Conservation (phyloP, 2,329 filamentous ascomycete species). For the Sporothrix schenckii region DNA sequence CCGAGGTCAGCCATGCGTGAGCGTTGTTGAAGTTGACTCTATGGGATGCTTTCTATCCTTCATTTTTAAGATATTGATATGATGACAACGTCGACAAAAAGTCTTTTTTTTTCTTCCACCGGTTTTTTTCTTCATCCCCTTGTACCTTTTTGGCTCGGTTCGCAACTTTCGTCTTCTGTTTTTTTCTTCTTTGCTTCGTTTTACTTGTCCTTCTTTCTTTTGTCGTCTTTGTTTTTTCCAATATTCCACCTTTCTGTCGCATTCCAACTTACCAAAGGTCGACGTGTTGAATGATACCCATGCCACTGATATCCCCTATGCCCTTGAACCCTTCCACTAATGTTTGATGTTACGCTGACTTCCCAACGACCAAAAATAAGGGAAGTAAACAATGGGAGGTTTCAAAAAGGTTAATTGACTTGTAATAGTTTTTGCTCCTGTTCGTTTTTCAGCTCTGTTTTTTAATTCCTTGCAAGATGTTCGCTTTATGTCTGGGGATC, state of each 20-base stretch:
- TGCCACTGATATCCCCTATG: background rate
- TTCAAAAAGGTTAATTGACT: background rate
- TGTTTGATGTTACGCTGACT: background rate
- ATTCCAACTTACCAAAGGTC: too few relatives aligned
- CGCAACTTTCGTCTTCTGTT: too few relatives aligned
- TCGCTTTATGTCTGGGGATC: too few relatives aligned
- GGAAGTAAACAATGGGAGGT: background rate
- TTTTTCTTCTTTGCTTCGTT: too few relatives aligned
- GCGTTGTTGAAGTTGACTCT: background rate
- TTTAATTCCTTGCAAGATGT: too few relatives aligned
- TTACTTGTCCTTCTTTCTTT: background rate
- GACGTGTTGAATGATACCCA: too few relatives aligned
- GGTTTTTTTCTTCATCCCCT: too few relatives aligned
- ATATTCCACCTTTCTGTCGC: too few relatives aligned
- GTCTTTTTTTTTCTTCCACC: background rate
- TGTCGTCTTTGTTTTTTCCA: too few relatives aligned
- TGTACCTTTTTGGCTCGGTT: too few relatives aligned
- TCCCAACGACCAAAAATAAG: background rate
- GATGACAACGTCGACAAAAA: background rate
- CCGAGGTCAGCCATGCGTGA: background rate
- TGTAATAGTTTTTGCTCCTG: background rate
- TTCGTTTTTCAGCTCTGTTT: background rate
- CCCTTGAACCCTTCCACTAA: background rate
- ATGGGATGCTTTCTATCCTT: background rate
- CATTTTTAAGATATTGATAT: background rate